These are phyloP conservation scores for Lepiota venenata DNA, from an alignment of 768 basidiomycete species.

Conservation along the genomic window DNA sequence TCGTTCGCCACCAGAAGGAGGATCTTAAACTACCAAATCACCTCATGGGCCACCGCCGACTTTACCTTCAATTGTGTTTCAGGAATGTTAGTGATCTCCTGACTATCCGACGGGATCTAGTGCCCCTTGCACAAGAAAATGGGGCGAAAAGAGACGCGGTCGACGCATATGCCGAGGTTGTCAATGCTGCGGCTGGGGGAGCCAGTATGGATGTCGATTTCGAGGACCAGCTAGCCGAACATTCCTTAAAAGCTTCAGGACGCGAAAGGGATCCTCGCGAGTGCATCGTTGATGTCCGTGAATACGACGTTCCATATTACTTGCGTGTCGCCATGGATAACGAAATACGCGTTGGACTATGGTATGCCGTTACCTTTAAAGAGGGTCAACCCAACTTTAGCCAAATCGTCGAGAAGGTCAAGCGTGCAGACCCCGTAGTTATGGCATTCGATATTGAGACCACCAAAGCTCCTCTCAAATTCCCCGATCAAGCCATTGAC, in stretches of 20 bases:
- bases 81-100: conserved; percentile 93
- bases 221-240: conserved; percentile 57
- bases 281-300: conserved; percentile 89
- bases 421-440: conserved; percentile 98
- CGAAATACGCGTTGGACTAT: conserved; percentile 95
- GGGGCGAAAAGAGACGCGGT: conserved; percentile 91
- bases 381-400: conserved; percentile 75
- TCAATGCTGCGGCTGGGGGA: conserved; percentile 68
- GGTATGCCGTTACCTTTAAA: conserved; percentile 87
- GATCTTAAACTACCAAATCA: conserved; percentile 96
- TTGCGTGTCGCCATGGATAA: conserved; percentile 99
- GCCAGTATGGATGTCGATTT: conserved; percentile 63
- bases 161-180: conserved; percentile 96
- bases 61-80: conserved; percentile 88
- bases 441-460: conserved; percentile 99
- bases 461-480: conserved; percentile 99
- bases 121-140: conserved; percentile 88
- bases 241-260: conserved; percentile 31
- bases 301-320: conserved; percentile 97
- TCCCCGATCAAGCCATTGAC: conserved; percentile 93
- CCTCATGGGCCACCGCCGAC: conserved; percentile 87
- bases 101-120: conserved; percentile 79
- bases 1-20: conserved; percentile 83
- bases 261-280: conserved; percentile 83
- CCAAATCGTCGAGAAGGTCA: conserved; percentile 79